These are phyloP conservation scores for Pythium periplocum DNA, from an alignment of 352 stramenopile genomes.

Conservation along the genomic window DNA sequence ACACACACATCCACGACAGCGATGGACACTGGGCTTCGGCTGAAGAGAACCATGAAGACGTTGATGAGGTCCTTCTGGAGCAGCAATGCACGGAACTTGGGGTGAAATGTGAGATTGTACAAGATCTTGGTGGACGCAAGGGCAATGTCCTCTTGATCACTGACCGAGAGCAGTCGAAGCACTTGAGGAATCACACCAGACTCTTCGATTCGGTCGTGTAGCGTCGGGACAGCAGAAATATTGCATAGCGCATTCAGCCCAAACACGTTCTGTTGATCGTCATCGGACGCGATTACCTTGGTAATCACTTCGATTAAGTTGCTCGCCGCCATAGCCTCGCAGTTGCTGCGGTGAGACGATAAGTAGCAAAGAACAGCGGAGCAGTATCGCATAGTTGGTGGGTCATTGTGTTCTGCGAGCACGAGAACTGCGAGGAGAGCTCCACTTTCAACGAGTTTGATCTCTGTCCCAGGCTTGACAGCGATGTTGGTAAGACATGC, in stretches of 20 bases:
- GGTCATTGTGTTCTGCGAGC: conserved; percentile 66
- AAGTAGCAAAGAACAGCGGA: conserved; percentile 68
- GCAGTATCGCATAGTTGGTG: conserved; percentile 64
- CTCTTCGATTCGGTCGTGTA: conserved; percentile 75
- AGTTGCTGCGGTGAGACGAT: conserved; percentile 59
- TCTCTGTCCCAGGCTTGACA: conserved; percentile 35
- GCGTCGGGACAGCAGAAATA: conserved; percentile 46
- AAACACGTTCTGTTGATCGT: conserved; percentile 66
- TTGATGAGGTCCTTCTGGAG: conserved; percentile 53
- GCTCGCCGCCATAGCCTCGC: conserved; percentile 64
- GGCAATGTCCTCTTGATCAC: conserved; percentile 40
- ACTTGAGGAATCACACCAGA: conserved; percentile 40
- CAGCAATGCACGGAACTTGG: conserved; percentile 46
- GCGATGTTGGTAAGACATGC: conserved; percentile 77
- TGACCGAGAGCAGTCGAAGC: conserved; percentile 41
- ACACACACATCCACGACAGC: conserved; percentile 54
- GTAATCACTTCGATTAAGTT: conserved; percentile 63
- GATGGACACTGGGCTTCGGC: conserved; percentile 19
- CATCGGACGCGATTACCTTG: conserved; percentile 41
- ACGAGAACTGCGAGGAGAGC: conserved; percentile 61
- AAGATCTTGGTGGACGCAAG: conserved; percentile 61
- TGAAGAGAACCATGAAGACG: conserved; percentile 36
- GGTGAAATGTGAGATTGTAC: conserved; percentile 66
- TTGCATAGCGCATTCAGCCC: conserved; percentile 77
- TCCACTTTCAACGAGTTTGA: conserved; percentile 67